These are phyloP conservation scores for Lasiodiplodia sp. DNA, from an alignment of 2,329 filamentous ascomycete genomes.

Conservation along the genomic window DNA sequence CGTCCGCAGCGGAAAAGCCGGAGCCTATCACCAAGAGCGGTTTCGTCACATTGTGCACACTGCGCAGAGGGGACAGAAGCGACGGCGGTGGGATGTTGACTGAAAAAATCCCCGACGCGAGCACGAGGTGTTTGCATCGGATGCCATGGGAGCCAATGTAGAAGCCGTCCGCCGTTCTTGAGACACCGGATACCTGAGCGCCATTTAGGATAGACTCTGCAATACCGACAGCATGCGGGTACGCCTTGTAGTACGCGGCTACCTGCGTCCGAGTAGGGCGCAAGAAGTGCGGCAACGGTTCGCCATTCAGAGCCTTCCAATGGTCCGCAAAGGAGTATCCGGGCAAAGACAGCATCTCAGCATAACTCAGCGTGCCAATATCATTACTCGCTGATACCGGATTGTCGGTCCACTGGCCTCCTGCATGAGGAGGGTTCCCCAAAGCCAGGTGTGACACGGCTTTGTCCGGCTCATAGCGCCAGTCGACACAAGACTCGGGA, in stretches of 20 bases:
- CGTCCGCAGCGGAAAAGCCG: constrained; percentile 68
- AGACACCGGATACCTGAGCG: constrained; percentile 53
- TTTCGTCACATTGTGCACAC: constrained; percentile 35
- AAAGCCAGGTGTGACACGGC: constrained; percentile 62
- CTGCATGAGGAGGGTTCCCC: constrained; percentile 58
- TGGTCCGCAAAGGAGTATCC: constrained; percentile 65
- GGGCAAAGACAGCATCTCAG: constrained; percentile 66
- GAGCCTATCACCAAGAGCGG: constrained; percentile 66
- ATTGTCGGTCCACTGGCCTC: constrained; percentile 67
- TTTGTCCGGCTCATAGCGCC: constrained; percentile 59
- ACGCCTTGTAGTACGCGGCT: constrained; percentile 62
- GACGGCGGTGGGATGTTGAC: constrained; percentile 60
- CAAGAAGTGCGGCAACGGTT: constrained; percentile 58
- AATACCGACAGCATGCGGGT: constrained; percentile 62
- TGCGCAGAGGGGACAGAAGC: constrained; percentile 55
- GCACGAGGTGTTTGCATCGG: constrained; percentile 62
- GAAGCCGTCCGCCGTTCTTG: constrained; percentile 56
- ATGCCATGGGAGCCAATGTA: constrained; percentile 60
- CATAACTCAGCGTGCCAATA: constrained; percentile 67
- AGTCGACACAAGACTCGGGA: constrained; percentile 60
- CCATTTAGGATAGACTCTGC: constrained; percentile 54
- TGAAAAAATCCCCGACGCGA: constrained; percentile 67
- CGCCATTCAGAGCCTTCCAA: constrained; percentile 51
- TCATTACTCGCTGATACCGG: constrained; percentile 60
- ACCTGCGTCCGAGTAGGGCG: constrained; percentile 63